These are phyloP conservation scores for Caloboletus firmus DNA, from an alignment of 1,284 basidiomycete species.

Conservation along the genomic window DNA sequence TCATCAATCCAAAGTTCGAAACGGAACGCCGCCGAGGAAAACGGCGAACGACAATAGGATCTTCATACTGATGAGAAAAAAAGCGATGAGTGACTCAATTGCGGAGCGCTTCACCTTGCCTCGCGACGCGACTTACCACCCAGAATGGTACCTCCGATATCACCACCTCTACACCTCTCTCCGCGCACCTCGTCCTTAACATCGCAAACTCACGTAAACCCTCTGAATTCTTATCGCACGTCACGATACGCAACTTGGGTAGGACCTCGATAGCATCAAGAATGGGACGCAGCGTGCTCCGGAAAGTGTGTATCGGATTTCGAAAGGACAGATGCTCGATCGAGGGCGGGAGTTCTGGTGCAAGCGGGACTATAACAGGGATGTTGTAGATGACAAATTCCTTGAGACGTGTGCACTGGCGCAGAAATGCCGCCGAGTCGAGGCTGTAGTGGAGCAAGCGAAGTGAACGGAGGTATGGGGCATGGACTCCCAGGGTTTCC, in stretches of 20 bases:
- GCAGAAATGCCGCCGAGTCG: conserved; percentile 36
- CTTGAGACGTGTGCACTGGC: conserved; percentile 41
- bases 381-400: conserved; percentile 44
- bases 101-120: neutral
- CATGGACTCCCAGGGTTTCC: conserved; percentile 32
- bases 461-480: conserved; percentile 41
- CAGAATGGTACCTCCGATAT: conserved; percentile 35
- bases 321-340: conserved; percentile 44
- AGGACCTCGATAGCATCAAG: conserved; percentile 37
- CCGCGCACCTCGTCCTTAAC: conserved; percentile 33
- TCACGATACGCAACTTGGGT: conserved; percentile 40
- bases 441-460: conserved; percentile 40
- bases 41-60: conserved; percentile 37
- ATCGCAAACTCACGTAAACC: conserved; percentile 25
- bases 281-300: conserved; percentile 32
- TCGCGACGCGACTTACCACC: conserved; percentile 35
- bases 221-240: conserved; percentile 35
- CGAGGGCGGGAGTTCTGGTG: conserved; percentile 34
- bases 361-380: conserved; percentile 37
- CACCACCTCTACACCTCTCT: conserved; percentile 34
- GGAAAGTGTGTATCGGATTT: conserved; percentile 30
- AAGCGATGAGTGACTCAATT: neutral
- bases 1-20: conserved; percentile 44
- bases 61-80: conserved; percentile 37
- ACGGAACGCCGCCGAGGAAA: conserved; percentile 45